Evolutionary conservation across 2,329 filamentous ascomycete genomes (phyloP).

Genomic region (Aspergillus novofumigatus): DNA sequence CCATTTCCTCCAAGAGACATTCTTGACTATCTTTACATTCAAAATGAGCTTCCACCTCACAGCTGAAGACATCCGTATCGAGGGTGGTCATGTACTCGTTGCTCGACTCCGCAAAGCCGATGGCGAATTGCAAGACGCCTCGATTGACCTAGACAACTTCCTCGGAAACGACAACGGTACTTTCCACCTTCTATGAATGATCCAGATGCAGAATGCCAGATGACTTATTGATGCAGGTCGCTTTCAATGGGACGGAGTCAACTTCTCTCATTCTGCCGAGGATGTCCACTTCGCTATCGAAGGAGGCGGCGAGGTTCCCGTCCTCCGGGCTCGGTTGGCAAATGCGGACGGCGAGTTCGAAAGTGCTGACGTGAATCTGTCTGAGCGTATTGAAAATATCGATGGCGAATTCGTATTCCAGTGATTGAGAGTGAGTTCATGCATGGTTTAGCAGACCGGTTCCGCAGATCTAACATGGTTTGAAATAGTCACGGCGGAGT

Average conservation of each 20-base stretch:
- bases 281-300: conserved; percentile 12
- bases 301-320: conserved; percentile 12
- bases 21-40: not conserved
- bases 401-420: conserved; percentile 2
- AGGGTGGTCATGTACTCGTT: conserved; percentile 8
- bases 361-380: conserved; percentile 13
- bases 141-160: conserved; percentile 12
- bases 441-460: not conserved
- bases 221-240: conserved; percentile 5
- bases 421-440: not conserved
- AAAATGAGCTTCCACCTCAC: conserved; percentile 19
- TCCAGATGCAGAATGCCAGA: not conserved
- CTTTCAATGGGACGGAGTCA: conserved; percentile 14
- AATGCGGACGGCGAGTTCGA: not conserved
- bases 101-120: conserved; percentile 7
- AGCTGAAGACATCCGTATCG: conserved; percentile 13
- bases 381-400: conserved; percentile 11
- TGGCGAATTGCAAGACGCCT: conserved; percentile 4
- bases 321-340: conserved; percentile 12
- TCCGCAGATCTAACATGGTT: not conserved
- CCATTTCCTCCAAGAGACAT: not conserved
- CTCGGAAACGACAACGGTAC: conserved; percentile 18
- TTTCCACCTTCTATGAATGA: not conserved
- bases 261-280: conserved; percentile 11
- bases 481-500: not conserved